A percentile compares a stretch with the other conserved stretches of the same genome.
phyloP scores from a whole-genome alignment of 2,329 filamentous ascomycete species.

The Botrytis paeoniae region DNA sequence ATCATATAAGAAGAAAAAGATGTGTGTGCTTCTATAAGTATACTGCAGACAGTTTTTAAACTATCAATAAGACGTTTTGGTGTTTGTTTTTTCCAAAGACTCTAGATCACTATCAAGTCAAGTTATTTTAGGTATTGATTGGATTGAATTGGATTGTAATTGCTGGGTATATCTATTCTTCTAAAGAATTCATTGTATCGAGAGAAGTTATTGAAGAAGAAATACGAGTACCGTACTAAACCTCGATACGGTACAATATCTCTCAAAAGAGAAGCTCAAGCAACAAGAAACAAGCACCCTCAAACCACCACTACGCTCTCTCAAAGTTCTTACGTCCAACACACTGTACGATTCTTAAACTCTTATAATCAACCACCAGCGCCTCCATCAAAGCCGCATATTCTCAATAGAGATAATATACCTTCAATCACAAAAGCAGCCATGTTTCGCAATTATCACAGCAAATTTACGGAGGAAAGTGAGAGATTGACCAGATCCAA shows the following conservation, averaged over 20 bases:
- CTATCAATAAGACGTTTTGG: not conserved
- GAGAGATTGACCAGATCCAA: not conserved
- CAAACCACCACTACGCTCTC: not conserved
- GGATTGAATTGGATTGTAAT: not conserved
- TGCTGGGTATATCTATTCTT: not conserved
- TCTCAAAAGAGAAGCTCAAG: not conserved
- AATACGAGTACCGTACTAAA: not conserved
- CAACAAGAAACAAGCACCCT: not conserved
- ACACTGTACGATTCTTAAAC: not conserved
- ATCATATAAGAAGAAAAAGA: not conserved
- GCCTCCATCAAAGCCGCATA: not conserved
- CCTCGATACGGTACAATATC: not conserved
- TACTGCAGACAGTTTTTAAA: not conserved
- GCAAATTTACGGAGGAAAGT: not conserved
- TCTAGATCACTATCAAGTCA: not conserved
- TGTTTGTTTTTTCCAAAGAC: not conserved
- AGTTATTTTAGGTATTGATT: not conserved
- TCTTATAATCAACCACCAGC: not conserved
- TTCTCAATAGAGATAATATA: not conserved
- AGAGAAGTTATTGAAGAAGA: not conserved
- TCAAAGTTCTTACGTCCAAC: not conserved
- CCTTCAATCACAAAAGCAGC: not conserved
- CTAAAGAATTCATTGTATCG: not conserved
- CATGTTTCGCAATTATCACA: not conserved
- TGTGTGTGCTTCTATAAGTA: not conserved